A percentile compares a stretch with the other conserved stretches of the same genome.
Evolutionary conservation across 768 basidiomycete genomes (phyloP).

Genomic region (Agaricus subrufescens): DNA sequence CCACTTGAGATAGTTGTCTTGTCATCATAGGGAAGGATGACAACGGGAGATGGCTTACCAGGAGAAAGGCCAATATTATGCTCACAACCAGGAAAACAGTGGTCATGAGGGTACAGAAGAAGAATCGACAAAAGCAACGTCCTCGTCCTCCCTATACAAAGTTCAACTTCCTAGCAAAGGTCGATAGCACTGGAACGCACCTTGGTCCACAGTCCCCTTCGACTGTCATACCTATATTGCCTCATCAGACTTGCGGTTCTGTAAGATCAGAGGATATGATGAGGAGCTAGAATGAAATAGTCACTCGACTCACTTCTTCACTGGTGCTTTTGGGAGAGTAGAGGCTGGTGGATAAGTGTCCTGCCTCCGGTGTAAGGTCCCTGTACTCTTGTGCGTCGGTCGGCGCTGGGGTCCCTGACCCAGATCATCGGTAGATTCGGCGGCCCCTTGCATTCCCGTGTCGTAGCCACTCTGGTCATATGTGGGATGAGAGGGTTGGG

Average conservation of each 20-base stretch:
- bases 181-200: slow-evolving; percentile 24
- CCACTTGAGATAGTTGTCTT: slow-evolving; percentile 45
- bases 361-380: slow-evolving; percentile 1
- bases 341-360: slow-evolving; percentile 3
- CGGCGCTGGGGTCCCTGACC: slow-evolving; percentile 10
- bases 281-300: neutral
- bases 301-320: slow-evolving; percentile 1
- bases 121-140: slow-evolving; percentile 63
- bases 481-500: slow-evolving; percentile 49
- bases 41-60: slow-evolving; percentile 42
- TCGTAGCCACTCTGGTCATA: slow-evolving; percentile 45
- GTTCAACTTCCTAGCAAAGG: neutral
- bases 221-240: slow-evolving; percentile 50
- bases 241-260: slow-evolving; percentile 40
- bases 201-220: slow-evolving; percentile 68
- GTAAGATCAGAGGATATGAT: neutral
- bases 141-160: slow-evolving; percentile 51
- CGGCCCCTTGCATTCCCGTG: neutral
- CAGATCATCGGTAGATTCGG: slow-evolving; percentile 4
- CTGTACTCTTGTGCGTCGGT: slow-evolving; percentile 1
- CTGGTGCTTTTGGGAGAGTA: neutral
- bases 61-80: slow-evolving; percentile 58
- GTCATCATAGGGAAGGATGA: neutral
- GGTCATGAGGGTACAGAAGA: slow-evolving; percentile 71
- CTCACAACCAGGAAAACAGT: slow-evolving; percentile 58